A percentile compares a stretch with the other conserved stretches of the same genome.
phyloP scores from a whole-genome alignment of 352 stramenopile genomes.

The Phytophthora tubulina region DNA sequence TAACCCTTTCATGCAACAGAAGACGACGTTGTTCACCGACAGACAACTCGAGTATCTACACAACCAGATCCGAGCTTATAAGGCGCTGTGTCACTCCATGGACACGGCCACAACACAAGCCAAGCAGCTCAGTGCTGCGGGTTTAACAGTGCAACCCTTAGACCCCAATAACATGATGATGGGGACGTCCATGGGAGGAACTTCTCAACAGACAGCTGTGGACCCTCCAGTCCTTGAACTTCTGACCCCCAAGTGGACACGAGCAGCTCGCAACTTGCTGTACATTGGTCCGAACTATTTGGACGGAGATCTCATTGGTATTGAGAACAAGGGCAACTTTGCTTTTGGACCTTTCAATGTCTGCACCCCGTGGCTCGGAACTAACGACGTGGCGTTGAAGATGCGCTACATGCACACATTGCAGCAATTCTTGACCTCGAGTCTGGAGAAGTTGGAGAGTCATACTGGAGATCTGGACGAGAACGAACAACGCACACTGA shows the following conservation, averaged over 20 bases:
- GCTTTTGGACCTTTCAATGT: conserved; percentile 74
- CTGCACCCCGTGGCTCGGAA: conserved; percentile 65
- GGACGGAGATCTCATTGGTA: conserved; percentile 71
- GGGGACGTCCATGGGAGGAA: neutral
- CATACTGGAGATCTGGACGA: conserved; percentile 47
- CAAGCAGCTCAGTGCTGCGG: conserved; percentile 30
- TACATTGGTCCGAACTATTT: conserved; percentile 73
- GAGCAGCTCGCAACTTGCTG: conserved; percentile 55
- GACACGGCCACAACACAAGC: conserved; percentile 60
- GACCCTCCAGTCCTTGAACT: conserved; percentile 40
- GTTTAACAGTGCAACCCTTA: neutral
- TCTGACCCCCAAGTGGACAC: conserved; percentile 73
- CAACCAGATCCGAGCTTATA: conserved; percentile 89
- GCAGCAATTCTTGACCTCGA: conserved; percentile 74
- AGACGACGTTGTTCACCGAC: conserved; percentile 81
- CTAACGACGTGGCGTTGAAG: conserved; percentile 81
- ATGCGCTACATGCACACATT: conserved; percentile 77
- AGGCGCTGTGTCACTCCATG: conserved; percentile 86
- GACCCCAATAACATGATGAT: conserved; percentile 12
- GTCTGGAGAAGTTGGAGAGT: conserved; percentile 68
- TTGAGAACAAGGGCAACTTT: conserved; percentile 58
- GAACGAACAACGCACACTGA: conserved; percentile 58
- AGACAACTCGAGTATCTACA: conserved; percentile 88
- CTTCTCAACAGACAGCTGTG: neutral
- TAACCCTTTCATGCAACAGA: conserved; percentile 75